Percentiles rank a stretch among this genome's conserved stretches.
Evolutionary conservation across 768 basidiomycete species (phyloP).

Genomic region (Scleroderma citrinum): DNA sequence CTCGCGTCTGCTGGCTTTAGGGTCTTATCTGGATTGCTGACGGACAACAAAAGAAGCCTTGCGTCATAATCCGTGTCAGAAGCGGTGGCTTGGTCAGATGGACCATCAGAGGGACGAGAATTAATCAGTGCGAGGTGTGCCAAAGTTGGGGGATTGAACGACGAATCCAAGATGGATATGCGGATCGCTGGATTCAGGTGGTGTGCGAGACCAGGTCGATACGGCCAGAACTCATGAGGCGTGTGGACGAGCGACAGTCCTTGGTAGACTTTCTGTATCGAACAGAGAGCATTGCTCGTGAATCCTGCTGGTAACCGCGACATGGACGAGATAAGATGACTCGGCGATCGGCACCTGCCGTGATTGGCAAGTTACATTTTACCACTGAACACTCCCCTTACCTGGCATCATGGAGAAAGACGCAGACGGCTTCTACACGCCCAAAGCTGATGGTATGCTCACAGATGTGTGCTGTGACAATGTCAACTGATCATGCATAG

Average conservation of each 20-base stretch:
- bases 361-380: neutral
- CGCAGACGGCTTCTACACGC: constrained; percentile 73
- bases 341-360: constrained; percentile 6
- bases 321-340: constrained; percentile 2
- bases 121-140: constrained; percentile 79
- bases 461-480: neutral
- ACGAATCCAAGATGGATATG: constrained; percentile 81
- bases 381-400: neutral
- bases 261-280: constrained; percentile 34
- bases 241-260: constrained; percentile 50
- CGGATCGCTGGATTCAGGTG: constrained; percentile 28
- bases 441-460: constrained; percentile 39
- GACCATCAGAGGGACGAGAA: constrained; percentile 18
- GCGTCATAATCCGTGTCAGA: constrained; percentile 53
- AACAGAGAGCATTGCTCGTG: constrained; percentile 14
- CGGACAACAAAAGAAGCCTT: constrained; percentile 72
- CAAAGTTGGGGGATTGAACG: constrained; percentile 87
- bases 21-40: constrained; percentile 82
- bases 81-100: neutral
- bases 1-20: constrained; percentile 68
- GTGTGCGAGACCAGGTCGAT: constrained; percentile 26
- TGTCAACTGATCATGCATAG: constrained; percentile 11
- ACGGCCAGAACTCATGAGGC: constrained; percentile 63
- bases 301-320: constrained; percentile 12
- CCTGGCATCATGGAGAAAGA: constrained; percentile 56